Evolutionary conservation across 192 early-diverging fungal genomes (phyloP).

Genomic region (Coemansia aciculifera): DNA sequence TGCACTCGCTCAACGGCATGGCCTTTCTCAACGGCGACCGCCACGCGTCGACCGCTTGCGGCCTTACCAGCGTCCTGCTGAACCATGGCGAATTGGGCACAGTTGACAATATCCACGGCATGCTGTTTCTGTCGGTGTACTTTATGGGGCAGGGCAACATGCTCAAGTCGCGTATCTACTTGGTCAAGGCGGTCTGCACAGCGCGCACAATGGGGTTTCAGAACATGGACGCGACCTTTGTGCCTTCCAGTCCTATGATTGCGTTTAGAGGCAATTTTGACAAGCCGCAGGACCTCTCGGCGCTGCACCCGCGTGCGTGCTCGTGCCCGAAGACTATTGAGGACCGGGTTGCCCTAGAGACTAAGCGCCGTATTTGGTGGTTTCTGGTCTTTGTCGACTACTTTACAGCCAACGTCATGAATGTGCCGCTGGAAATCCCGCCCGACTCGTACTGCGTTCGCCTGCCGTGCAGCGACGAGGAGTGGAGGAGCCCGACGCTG

Average conservation of each 20-base stretch:
- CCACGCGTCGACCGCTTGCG: constrained; percentile 45
- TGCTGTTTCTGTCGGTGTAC: constrained; percentile 55
- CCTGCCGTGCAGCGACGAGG: constrained; percentile 53
- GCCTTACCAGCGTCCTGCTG: constrained; percentile 46
- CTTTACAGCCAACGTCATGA: constrained; percentile 56
- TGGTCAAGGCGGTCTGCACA: constrained; percentile 56
- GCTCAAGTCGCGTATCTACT: constrained; percentile 55
- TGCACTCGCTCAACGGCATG: constrained; percentile 55
- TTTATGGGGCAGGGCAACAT: constrained; percentile 57
- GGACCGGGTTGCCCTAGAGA: constrained; percentile 40
- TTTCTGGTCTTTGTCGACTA: constrained; percentile 56
- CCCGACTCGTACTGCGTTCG: constrained; percentile 55
- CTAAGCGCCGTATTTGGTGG: constrained; percentile 54
- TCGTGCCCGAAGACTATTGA: constrained; percentile 29
- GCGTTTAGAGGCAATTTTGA: constrained; percentile 45
- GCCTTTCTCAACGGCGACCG: constrained; percentile 55
- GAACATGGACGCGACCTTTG: constrained; percentile 48
- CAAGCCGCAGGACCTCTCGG: constrained; percentile 6
- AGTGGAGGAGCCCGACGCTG: constrained; percentile 44
- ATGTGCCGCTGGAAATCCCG: constrained; percentile 53
- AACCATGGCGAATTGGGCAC: constrained; percentile 47
- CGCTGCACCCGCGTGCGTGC: constrained; percentile 15
- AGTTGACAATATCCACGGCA: constrained; percentile 42
- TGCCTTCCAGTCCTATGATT: constrained; percentile 42
- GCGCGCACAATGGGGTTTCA: constrained; percentile 53